Base-by-base conservation (phyloP, 371 early-diverging fungal genomes). In the Basidiobolus heterosporus region DNA sequence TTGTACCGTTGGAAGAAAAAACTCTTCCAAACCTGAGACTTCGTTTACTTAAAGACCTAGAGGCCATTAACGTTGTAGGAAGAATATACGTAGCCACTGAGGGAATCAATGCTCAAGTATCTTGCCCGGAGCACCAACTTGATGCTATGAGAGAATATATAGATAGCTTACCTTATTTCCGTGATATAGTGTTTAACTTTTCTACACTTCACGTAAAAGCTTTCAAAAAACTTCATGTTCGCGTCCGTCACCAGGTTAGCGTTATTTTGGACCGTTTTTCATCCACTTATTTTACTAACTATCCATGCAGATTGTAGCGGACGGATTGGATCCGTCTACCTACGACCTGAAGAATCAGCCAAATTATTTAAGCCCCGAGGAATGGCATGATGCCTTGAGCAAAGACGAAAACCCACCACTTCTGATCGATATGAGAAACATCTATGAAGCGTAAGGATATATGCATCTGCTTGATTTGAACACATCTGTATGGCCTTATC, bases 71-170 rank as follows among this genome's bases (percentile, higher is more conserved):
- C 41, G 64, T 78, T 7, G 64, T 76, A 3, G 85, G 84, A 11
- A 64, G 85, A 17, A 76, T 85, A 16, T 85, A 85, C 52, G 47
- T 85, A 19, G 71, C 76, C 14, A 60, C 68, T 20, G 69, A 75
- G 45, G 85, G 85, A 0, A 76, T 85, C 61, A 85, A 85, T 49
- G 80, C 78, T 23, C 85, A 85, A 61, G 62, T 84, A 43, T 72
- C 78, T 36, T 70, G 75, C 23, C 82, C 82, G 22, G 49, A 54
- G 5, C 50, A 58, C 3, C 60, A 65, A 16, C 48, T 76, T 2
- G 59, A 54, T 0, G 41, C 57, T n/a, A 57, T 82, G 22, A 59
- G 63, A 50, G 56, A 59, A 2, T 62, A 57, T 47, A 60, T 56
- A 17, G 47, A 61, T 8, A 49, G 53, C 52, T 16, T 54, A 54